Percentiles rank a stretch among this genome's conserved stretches.
Conservation (phyloP, 805 yeast species). For the Pichia occidentalis region DNA sequence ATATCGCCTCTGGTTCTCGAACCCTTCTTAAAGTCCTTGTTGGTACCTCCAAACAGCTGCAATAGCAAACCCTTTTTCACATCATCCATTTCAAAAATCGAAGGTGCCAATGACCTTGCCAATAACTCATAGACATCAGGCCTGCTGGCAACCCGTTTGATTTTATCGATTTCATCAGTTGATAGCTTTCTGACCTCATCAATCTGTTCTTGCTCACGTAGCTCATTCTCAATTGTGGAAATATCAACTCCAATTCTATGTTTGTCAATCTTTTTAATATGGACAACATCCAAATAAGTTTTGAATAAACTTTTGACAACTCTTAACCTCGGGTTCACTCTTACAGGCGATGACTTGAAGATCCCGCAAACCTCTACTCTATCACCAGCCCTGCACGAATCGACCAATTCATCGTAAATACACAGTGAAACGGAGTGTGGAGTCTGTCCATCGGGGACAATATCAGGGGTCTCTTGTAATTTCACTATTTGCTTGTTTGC, state of each 20-base stretch:
- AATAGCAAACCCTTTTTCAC: slow-evolving; percentile 91
- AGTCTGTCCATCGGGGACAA: slow-evolving; percentile 97
- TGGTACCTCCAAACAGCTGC: slow-evolving; percentile 93
- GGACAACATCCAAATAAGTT: slow-evolving; percentile 92
- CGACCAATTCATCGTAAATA: slow-evolving; percentile 94
- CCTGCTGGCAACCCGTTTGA: slow-evolving; percentile 56
- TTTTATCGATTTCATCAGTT: slow-evolving; percentile 60
- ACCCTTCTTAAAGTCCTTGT: slow-evolving; percentile 80
- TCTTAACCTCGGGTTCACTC: slow-evolving; percentile 79
- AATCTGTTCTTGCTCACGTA: slow-evolving; percentile 58
- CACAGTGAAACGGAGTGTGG: slow-evolving; percentile 93
- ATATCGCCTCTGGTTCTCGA: slow-evolving; percentile 96
- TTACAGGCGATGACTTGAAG: slow-evolving; percentile 85
- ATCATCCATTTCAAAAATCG: slow-evolving; percentile 92
- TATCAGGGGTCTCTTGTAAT: slow-evolving; percentile 75
- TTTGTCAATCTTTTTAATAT: slow-evolving; percentile 78
- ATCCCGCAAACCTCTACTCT: slow-evolving; percentile 93
- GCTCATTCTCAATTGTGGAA: slow-evolving; percentile 57
- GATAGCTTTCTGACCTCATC: slow-evolving; percentile 69
- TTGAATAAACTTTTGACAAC: slow-evolving; percentile 79
- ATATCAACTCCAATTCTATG: slow-evolving; percentile 76
- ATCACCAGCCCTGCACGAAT: slow-evolving; percentile 93
- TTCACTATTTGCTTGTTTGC: slow-evolving; percentile 94
- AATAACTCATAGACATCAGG: slow-evolving; percentile 79
- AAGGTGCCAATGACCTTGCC: slow-evolving; percentile 93